Conservation (phyloP, 208 protist species). For the Crithidia mellificae region DNA sequence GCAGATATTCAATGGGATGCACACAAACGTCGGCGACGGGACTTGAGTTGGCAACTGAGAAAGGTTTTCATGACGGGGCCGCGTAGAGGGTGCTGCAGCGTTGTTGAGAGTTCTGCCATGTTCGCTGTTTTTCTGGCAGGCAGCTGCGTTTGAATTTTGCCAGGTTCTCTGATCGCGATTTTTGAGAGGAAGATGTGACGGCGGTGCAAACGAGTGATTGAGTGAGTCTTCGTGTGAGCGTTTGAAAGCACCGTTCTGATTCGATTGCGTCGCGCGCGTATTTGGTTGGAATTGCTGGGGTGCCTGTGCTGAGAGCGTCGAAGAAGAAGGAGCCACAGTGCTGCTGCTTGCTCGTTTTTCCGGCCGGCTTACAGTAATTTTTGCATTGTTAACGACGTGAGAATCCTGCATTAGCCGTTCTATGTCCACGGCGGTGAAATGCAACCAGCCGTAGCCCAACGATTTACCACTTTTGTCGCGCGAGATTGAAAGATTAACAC, state of each 20-base stretch:
- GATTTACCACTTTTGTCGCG: slow-evolving; percentile 51
- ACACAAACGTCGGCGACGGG: slow-evolving; percentile 39
- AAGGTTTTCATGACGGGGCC: background rate
- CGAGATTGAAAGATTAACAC: slow-evolving; percentile 30
- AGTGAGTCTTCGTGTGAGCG: background rate
- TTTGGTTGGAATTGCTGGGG: background rate
- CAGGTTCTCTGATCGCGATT: too few relatives aligned
- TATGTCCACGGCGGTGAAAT: slow-evolving; percentile 27
- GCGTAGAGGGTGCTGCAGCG: background rate
- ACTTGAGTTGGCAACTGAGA: background rate
- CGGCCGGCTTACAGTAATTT: background rate
- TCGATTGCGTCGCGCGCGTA: background rate
- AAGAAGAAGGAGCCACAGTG: too few relatives aligned
- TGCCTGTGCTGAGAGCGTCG: background rate
- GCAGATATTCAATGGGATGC: slow-evolving; percentile 64
- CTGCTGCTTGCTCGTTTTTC: background rate
- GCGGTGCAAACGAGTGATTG: background rate
- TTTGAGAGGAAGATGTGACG: background rate
- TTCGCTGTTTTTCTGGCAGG: background rate
- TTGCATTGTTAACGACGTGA: slow-evolving; percentile 11
- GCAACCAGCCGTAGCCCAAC: slow-evolving; percentile 66
- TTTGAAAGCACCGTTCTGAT: background rate
- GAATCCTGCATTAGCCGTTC: slow-evolving; percentile 4
- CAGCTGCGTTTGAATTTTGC: too few relatives aligned
- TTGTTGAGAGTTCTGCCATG: background rate